Evolutionary conservation across 1,284 basidiomycete genomes (phyloP).

Genomic region (Pseudozyma pruni): DNA sequence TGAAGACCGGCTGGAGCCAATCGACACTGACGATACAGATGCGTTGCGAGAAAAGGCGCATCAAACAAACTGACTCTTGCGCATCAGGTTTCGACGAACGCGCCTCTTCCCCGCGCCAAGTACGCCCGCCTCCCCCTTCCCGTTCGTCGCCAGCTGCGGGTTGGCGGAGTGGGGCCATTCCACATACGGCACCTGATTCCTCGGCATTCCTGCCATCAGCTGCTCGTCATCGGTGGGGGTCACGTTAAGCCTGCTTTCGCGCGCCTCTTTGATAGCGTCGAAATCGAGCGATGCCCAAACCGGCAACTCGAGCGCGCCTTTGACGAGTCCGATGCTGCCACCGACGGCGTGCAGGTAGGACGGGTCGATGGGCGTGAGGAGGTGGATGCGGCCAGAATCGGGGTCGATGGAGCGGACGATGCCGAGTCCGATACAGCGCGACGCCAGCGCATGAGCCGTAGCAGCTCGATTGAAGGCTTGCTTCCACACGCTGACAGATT

Average conservation of each 20-base stretch:
- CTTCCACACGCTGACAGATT: constrained; percentile 44
- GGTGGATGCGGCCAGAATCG: constrained; percentile 35
- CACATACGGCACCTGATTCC: constrained; percentile 79
- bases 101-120: constrained; percentile 77
- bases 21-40: no score
- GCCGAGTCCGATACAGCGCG: constrained; percentile 50
- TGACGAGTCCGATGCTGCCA: constrained; percentile 78
- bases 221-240: constrained; percentile 2
- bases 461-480: constrained; percentile 28
- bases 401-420: constrained; percentile 61
- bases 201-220: constrained; percentile 73
- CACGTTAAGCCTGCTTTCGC: constrained; percentile 35
- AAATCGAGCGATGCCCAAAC: constrained; percentile 87
- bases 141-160: no score
- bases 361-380: constrained; percentile 68
- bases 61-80: constrained; percentile 66
- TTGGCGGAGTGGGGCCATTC: constrained; percentile 78
- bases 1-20: no score
- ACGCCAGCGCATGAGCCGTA: constrained; percentile 1
- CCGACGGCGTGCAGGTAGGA: constrained; percentile 70
- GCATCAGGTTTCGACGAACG: constrained; percentile 87
- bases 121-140: no score
- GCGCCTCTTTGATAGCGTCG: constrained; percentile 62
- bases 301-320: constrained; percentile 87
- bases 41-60: no score